Base-by-base conservation (phyloP, 1,139 yeast genomes). In the Pichia terricola region DNA sequence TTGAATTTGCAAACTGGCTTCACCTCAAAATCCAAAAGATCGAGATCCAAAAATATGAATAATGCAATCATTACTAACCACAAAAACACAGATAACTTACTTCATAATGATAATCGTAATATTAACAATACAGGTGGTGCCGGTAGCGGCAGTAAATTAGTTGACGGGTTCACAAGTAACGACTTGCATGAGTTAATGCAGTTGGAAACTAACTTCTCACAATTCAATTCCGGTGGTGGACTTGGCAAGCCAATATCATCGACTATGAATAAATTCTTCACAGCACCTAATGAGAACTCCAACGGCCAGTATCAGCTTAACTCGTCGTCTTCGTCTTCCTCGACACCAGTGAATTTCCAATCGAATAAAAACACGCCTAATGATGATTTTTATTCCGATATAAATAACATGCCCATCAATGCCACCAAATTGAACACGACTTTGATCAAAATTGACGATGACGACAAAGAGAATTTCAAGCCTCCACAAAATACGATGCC, bases 341-440 rank as follows among this genome's bases (percentile, higher is more conserved):
- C 22, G 22, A 16, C 22, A 16, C 22, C 22, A 16, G 22, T 16
- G 22, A 16, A 16, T 16, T 16, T 16, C 22, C 22, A 16, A 16
- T 16, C 22, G 22, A 16, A 16, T 16, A 16, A 16, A 16, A 16
- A 16, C 22, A 16, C 22, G 22, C 22, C 22, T 6, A 31, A 38
- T 34, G 30, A 34, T 28, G 43, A 34, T 7, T 43, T n/a, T 34
- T 41, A 44, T 28, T 38, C 33, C 26, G 53, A 50, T 26, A 49
- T 52, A 16, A 61, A 55, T 38, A 56, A 56, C 39, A 46, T 50
- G 5, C 65, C 65, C 22, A 45, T 61, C 11, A 56, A 55, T 42
- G 65, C 65, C 16, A 60, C 57, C 4, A 59, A 61, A 43, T 45
- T 61, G 34, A 61, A 60, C 41, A 62, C 66, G 6, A 61, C 64